Evolutionary conservation across 768 basidiomycete genomes (phyloP), one percentile per base, ranked within the genome.

Genomic region (Kockovaella imperatae): DNA sequence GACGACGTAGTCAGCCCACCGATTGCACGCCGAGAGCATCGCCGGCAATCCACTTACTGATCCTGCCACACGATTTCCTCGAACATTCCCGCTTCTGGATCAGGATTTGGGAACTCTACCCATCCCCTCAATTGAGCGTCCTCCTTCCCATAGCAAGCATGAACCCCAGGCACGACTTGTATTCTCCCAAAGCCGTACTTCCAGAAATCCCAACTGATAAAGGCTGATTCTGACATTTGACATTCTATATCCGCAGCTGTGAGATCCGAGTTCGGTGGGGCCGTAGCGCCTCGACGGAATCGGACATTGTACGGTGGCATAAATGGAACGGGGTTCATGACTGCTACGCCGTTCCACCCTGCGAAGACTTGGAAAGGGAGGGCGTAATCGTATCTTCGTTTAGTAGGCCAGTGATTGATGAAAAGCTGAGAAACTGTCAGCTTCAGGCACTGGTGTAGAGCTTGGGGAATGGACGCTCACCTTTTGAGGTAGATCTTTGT

Each of bases 291-390:
- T n/a, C 64, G 43, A 30, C 71, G 53, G 57, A 72, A 72, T 21
- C 69, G 61, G 42, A 72, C 59, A 45, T 65, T 64, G 52, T 68
- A 64, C 6, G 67, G 69, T 1, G 65, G 48, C 18, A 59, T 46
- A 59, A 72, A 71, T 4, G 69, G 70, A 5, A 49, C 42, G 8
- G 70, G 60, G 40, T 58, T 54, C 25, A 71, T 43, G 21, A 69
- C 54, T 21, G 64, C 61, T 44, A 69, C 63, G 1, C 70, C 72
- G 56, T 73, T 71, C 64, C 67, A 73, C 21, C 63, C 64, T 21
- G 69, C 62, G 45, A 64, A 68, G 8, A 65, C 64, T 47, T 69
- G 70, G 53, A 61, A 63, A 10, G 66, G 67, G 32, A 72, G 53
- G 49, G 51, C 47, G 10, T 44, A 47, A n/a, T 58, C 40, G 53